Evolutionary conservation across 2,329 filamentous ascomycete genomes (phyloP), one percentile per base, ranked within the genome.

Genomic region (Cladophialophora immunda): DNA sequence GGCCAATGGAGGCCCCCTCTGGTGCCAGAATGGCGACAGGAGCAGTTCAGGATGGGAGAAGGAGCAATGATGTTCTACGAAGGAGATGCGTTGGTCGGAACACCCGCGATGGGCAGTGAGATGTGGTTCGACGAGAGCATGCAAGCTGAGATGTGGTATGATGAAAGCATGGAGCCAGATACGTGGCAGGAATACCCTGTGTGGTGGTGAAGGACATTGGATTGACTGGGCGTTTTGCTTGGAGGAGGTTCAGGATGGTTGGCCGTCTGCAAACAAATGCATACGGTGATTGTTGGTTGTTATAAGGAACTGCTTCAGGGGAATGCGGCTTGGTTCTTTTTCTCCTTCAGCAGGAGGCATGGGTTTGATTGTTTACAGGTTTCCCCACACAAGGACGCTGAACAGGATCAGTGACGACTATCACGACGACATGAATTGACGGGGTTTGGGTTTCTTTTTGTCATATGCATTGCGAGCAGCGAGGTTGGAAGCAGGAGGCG

Each of bases 21-120:
- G 29, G 60, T 64, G 4, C 68, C 66, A 22, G 59, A 58, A 17
- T 64, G 65, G 63, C 63, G 58, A 22, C 54, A 57, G 34, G 29
- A 67, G 30, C 64, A 38, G 22, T 19, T 29, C 19, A 19, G 29
- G 11, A 34, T 34, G 13, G 15, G n/a, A 5, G 56, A 54, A 45
- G 25, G 52, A 17, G 6, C 36, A 3, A 47, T 36, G 38, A 30
- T 58, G 7, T 34, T 59, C 38, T 38, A 58, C 32, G 45, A 61
- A 15, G 54, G 19, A 29, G 22, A 53, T 17, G 34, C 30, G 41
- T 29, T 41, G 19, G 25, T 25, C n/a, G 58, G 36, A 13, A 56
- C 50, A 38, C 50, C 57, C 36, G 50, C 19, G 15, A 45, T 65
- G 27, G 45, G 19, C 38, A 30, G 27, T 27, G 52, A 22, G 27